phyloP scores from a whole-genome alignment of 225 moss, liverwort and hornwort genomes.

The Straminergon stramineum region DNA sequence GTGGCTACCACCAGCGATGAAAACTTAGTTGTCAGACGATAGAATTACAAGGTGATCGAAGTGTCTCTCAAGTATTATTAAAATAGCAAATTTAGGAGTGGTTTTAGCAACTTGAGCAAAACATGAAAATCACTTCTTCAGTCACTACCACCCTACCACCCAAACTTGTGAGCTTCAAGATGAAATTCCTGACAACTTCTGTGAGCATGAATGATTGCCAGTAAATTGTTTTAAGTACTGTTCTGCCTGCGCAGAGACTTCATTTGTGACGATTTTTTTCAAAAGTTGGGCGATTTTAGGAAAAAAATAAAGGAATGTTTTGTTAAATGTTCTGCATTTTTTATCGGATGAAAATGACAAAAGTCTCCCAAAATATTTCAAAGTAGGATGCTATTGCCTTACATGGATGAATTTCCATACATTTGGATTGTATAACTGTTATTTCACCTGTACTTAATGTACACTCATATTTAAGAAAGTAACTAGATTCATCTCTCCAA shows the following conservation, averaged over 20 bases:
- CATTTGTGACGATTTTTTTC: neutral
- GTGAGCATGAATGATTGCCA: neutral
- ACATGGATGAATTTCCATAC: neutral
- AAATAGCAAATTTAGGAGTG: no score
- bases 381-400: neutral
- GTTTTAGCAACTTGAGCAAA: neutral
- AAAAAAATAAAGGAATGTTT: neutral
- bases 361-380: neutral
- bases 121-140: no score
- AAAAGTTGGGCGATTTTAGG: neutral
- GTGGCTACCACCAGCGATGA: neutral
- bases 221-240: neutral
- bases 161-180: neutral
- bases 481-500: neutral
- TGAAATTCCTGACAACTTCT: neutral
- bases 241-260: neutral
- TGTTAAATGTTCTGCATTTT: neutral
- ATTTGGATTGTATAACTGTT: neutral
- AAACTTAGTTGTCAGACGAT: neutral
- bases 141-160: neutral
- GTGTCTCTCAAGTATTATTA: neutral
- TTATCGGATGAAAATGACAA: neutral
- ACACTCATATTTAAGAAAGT: neutral
- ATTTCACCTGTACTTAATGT: neutral
- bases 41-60: neutral